A percentile compares a stretch with the other conserved stretches of the same genome.
Conservation (phyloP, 352 stramenopile species). For the Poterioochromonas sp. region DNA sequence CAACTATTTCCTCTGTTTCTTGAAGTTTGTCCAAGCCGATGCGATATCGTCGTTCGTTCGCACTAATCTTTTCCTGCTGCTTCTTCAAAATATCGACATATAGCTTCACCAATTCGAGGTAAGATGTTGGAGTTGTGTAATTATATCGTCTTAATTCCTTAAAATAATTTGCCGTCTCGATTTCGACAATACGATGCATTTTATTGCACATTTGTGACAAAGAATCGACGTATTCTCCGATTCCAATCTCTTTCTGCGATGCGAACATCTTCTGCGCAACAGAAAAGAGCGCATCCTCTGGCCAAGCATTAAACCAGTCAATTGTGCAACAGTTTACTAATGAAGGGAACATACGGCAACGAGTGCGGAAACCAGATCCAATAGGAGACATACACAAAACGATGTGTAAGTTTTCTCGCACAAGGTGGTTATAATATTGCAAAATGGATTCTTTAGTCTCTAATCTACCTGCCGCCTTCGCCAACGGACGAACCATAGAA, state of each 20-base stretch:
- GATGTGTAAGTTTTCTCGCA: constrained; percentile 83
- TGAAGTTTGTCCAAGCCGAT: constrained; percentile 76
- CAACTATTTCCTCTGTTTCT: constrained; percentile 81
- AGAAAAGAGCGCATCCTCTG: constrained; percentile 77
- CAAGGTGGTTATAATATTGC: constrained; percentile 56
- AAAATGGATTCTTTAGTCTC: constrained; percentile 44
- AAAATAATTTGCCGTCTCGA: constrained; percentile 62
- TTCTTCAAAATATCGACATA: constrained; percentile 79
- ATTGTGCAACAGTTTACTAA: constrained; percentile 85
- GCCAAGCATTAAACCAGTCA: constrained; percentile 91
- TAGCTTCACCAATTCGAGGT: constrained; percentile 83
- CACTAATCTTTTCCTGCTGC: constrained; percentile 65
- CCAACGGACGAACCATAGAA: constrained; percentile 62
- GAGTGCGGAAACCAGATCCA: constrained; percentile 74
- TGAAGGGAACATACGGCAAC: constrained; percentile 83
- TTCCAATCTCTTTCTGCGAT: constrained; percentile 65
- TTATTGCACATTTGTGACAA: constrained; percentile 81
- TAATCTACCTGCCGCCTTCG: constrained; percentile 58
- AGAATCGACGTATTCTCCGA: constrained; percentile 70
- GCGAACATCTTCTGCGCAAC: constrained; percentile 78
- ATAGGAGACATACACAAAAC: constrained; percentile 84
- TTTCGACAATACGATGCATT: constrained; percentile 79
- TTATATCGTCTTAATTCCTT: constrained; percentile 71
- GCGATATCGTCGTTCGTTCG: constrained; percentile 61
- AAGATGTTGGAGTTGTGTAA: constrained; percentile 88